These are phyloP conservation scores for Fragaria ananassa DNA, from an alignment of 306 rosid genomes.

Conservation along the genomic window DNA sequence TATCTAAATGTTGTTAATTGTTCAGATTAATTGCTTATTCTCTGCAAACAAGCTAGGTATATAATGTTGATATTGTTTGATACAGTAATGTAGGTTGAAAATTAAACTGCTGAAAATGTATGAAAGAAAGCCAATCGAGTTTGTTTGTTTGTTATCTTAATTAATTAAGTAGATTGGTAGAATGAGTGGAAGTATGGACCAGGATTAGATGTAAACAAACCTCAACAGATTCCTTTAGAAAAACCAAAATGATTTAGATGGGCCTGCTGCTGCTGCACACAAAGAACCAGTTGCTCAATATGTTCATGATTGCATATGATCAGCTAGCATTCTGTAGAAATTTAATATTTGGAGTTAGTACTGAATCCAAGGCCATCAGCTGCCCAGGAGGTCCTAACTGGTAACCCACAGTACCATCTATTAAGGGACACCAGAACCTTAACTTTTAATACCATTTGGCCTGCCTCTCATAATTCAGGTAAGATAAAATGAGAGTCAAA, in stretches of 20 bases:
- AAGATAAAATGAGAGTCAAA: not conserved
- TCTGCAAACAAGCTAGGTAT: too few relatives aligned
- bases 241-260: slow-evolving; percentile 16
- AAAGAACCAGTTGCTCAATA: slow-evolving; percentile 20
- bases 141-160: not conserved
- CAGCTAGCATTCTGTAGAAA: not conserved
- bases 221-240: slow-evolving; percentile 9
- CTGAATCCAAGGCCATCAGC: slow-evolving; percentile 14
- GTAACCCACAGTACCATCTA: slow-evolving; percentile 10
- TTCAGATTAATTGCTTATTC: not conserved
- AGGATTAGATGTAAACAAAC: slow-evolving; percentile 15
- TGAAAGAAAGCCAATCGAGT: slow-evolving; percentile 7
- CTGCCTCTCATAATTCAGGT: not conserved
- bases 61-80: not conserved
- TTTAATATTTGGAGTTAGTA: slow-evolving; percentile 8
- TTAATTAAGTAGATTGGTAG: slow-evolving; percentile 12
- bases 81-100: not conserved
- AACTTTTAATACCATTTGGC: not conserved
- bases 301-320: slow-evolving; percentile 17
- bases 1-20: not conserved
- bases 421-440: slow-evolving; percentile 14
- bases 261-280: slow-evolving; percentile 18
- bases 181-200: slow-evolving; percentile 21
- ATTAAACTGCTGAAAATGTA: not conserved
- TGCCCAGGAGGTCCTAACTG: not conserved